Base-by-base conservation (phyloP, 1,284 basidiomycete genomes). In the Moesziomyces globuligerus region DNA sequence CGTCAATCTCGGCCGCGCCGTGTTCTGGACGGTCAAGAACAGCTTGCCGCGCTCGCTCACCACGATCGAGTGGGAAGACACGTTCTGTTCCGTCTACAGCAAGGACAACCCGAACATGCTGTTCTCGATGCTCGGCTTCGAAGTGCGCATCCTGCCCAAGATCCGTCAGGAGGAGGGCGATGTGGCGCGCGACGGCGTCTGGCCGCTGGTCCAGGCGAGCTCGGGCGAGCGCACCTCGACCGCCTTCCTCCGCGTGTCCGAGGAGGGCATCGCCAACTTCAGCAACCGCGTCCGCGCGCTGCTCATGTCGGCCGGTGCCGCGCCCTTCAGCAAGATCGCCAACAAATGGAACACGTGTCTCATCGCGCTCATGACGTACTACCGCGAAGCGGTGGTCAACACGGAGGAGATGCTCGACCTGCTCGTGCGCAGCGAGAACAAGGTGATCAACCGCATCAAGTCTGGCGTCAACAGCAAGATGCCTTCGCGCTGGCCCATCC, bases 11-110 rank as follows among this genome's bases (percentile, higher is more conserved):
- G 95, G 95, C 28, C 89, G 96, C 72, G 96, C 96, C 7, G 95
- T 98, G 11, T 98, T 97, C 71, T 98, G 95, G 96, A 98, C 98
- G 76, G 93, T 98, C 83, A 98, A 98, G 86, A 95, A 98, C 84
- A 93, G 92, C 75, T 84, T 98, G 40, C 96, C 96, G 1, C 87
- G 95, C 58, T 97, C 94, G 26, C 85, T 99, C 66, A 98, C 95
- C 2, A 98, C 96, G 0, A 98, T 99, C 81, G 96, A 98, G 83
- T 98, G 95, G 95, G 82, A 83, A 21, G 80, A 82, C 59, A 82
- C 79, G 3, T 81, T 83, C 47, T 81, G 78, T 45, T 79, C 76
- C 69, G 95, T 98, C 48, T 98, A 93, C 85, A 96, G 93, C 29
- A 93, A 93, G 83, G 91, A 98, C 83, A 99, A 98, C 84, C 96